These are phyloP conservation scores for Wickerhamiella dianesei DNA, from an alignment of 805 yeast genomes.

Conservation along the genomic window DNA sequence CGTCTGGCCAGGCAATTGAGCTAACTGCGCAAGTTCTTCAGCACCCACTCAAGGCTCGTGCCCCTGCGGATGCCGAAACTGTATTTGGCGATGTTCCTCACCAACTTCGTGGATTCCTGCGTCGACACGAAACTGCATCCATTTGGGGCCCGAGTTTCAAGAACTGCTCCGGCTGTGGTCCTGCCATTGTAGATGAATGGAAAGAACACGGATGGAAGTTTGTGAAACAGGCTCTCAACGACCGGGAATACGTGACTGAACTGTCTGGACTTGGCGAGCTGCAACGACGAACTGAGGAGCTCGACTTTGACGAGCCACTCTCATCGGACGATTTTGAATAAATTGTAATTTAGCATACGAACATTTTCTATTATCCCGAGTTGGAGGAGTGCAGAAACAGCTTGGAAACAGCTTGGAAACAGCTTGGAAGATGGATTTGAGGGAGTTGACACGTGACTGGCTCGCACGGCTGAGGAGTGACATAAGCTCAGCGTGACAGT, in stretches of 20 bases:
- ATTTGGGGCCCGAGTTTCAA: conserved; percentile 59
- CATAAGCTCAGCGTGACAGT: background rate
- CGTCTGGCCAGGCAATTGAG: conserved; percentile 79
- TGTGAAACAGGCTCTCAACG: conserved; percentile 54
- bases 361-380: no score
- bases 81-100: conserved; percentile 69
- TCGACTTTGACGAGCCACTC: conserved; percentile 31
- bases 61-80: conserved; percentile 29
- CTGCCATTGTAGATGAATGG: conserved; percentile 40
- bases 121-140: conserved; percentile 47
- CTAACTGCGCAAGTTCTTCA: conserved; percentile 62
- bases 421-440: background rate
- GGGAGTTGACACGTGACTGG: background rate
- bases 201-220: conserved; percentile 61
- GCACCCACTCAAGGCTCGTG: conserved; percentile 38
- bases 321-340: conserved; percentile 15
- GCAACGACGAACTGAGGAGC: conserved; percentile 55
- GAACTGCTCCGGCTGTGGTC: conserved; percentile 80
- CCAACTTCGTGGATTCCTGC: conserved; percentile 79
- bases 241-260: conserved; percentile 54
- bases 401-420: no score
- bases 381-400: no score
- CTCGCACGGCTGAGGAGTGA: background rate
- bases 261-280: conserved; percentile 67
- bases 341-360: conserved; percentile 2